These are phyloP conservation scores for Epichloe coenophiala DNA, from an alignment of 2,329 filamentous ascomycete species.

Conservation along the genomic window DNA sequence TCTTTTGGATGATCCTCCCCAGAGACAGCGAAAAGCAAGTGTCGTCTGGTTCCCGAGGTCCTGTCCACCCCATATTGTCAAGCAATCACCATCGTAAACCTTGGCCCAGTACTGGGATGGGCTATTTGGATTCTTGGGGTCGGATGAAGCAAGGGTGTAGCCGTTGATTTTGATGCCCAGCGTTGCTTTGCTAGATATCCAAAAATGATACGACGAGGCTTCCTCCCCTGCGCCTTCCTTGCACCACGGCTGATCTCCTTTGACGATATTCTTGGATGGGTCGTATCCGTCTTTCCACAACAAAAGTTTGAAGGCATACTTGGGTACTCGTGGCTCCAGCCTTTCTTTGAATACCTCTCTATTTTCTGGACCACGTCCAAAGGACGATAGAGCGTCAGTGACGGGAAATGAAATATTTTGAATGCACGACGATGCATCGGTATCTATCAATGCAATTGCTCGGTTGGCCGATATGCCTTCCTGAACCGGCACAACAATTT, in stretches of 20 bases:
- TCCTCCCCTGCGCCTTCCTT: constrained; percentile 18
- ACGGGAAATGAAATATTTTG: constrained; percentile 50
- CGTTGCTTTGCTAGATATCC: constrained; percentile 67
- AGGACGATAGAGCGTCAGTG: constrained; percentile 54
- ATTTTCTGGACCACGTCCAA: constrained; percentile 60
- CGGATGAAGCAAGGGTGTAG: constrained; percentile 44
- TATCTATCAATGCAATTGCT: constrained; percentile 52
- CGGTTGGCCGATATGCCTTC: constrained; percentile 21
- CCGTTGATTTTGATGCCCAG: constrained; percentile 67
- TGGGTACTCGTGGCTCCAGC: constrained; percentile 61
- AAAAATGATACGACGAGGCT: constrained; percentile 50
- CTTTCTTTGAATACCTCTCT: constrained; percentile 51
- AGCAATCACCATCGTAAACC: constrained; percentile 62
- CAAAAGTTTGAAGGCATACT: constrained; percentile 65
- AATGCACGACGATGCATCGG: constrained; percentile 51
- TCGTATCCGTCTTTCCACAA: constrained; percentile 61
- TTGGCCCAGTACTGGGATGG: constrained; percentile 51
- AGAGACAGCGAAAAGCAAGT: constrained; percentile 39
- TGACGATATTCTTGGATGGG: constrained; percentile 36
- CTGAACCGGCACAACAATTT: constrained; percentile 23
- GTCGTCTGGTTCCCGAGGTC: constrained; percentile 28
- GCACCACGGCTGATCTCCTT: constrained; percentile 37
- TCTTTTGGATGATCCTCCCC: constrained; percentile 37
- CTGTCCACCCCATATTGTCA: constrained; percentile 53
- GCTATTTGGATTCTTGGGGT: constrained; percentile 37